Evolutionary conservation across 176 grass and related monocot species (phyloP), one percentile per base, ranked within the genome.

Genomic region (Eleusine coracana): DNA sequence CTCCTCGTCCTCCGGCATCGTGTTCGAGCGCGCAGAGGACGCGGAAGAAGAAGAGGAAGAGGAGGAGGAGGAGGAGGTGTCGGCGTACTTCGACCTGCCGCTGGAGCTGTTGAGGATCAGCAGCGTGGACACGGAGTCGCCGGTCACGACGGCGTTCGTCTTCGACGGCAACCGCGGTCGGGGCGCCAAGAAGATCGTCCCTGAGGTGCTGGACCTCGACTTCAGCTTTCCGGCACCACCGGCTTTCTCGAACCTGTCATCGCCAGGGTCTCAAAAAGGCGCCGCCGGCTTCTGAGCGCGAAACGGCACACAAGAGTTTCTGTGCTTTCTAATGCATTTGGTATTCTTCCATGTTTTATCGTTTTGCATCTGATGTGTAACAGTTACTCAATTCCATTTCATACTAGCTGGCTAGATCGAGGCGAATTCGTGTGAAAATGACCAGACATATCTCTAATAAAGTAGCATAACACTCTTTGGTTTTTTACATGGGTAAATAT

Each of bases 21-120:
- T 51, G 67, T 61, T 79, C 60, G 88, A 77, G 5, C 73, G 78
- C 83, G 72, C 68, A 1, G 71, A 20, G 46, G 73, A 34, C 4
- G 75, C 70, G 20, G 82, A 75, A 5, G 82, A 87, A 1, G 80
- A 41, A 0, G 78, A 84, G 3, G 81, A 69, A 15, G 78, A 84
- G 3, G 81, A 75, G 14, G 71, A 68, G 0, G 71, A 74, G 0
- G 72, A 59, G 45, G 88, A 86, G 27, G 45, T 63, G 42, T 91
- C 89, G 59, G 79, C 83, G 7, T 87, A 87, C 85, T 91, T 91
- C 65, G 89, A 91, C 85, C 70, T 91, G 76, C 85, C 85, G 40
- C 42, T 76, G 55, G 89, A 91, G 76, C 80, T 87, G 36, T 76
- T 87, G 29, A 10, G 85, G 76, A 84, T 67, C 75, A 87, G 89